phyloP scores from a whole-genome alignment of 805 yeast species.

The Spencermartinsiella europaea region DNA sequence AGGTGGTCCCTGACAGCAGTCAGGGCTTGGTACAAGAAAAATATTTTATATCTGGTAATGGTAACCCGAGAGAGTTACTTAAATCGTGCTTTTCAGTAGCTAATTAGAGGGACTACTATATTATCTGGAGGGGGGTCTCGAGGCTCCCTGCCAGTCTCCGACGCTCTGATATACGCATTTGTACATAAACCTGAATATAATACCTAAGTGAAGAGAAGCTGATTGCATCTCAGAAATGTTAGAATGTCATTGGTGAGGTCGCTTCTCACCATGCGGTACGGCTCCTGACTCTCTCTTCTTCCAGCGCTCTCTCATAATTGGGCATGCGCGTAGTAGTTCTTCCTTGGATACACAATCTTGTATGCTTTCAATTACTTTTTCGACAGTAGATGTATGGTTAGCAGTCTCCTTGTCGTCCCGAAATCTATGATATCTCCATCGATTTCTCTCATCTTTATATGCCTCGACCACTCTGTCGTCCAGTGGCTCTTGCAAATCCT shows the following conservation, averaged over 20 bases:
- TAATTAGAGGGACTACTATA: too few species aligned
- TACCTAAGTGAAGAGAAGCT: too few species aligned
- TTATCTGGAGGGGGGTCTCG: too few species aligned
- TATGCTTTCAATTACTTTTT: constrained; percentile 77
- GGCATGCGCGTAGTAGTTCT: constrained; percentile 58
- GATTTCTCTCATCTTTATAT: constrained; percentile 56
- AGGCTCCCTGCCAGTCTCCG: too few species aligned
- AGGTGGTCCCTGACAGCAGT: constrained; percentile 35
- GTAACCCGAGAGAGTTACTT: constrained; percentile 53
- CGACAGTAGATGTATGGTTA: constrained; percentile 75
- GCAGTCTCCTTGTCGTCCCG: constrained; percentile 91
- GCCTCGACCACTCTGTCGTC: constrained; percentile 89
- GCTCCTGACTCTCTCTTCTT: constrained; percentile 39
- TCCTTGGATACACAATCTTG: constrained; percentile 79
- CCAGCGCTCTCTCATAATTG: constrained; percentile 58
- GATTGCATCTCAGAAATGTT: too few species aligned
- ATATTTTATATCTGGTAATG: constrained; percentile 57
- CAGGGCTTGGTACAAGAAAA: constrained; percentile 43
- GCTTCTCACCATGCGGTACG: not conserved
- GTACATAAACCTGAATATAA: too few species aligned
- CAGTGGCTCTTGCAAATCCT: constrained; percentile 67
- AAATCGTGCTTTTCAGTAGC: constrained; percentile 35
- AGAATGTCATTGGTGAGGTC: not conserved
- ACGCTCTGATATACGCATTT: too few species aligned
- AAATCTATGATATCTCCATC: constrained; percentile 82